Evolutionary conservation across 169 alveolate genomes (phyloP), one percentile per base, ranked within the genome.

Genomic region (Babesia ovis): DNA sequence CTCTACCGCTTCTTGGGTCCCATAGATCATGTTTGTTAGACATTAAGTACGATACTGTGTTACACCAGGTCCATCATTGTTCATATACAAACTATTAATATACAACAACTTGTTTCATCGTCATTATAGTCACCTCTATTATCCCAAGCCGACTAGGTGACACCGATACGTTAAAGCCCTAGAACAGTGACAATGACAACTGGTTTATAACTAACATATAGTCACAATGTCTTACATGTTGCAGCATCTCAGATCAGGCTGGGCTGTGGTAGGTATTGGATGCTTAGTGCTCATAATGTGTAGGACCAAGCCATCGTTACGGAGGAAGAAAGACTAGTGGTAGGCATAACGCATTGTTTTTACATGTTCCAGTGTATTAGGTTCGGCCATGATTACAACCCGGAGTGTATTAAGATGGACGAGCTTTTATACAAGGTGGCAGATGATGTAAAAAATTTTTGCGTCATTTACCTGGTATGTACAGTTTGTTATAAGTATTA

Each of bases 321-420:
- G 22, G 99, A 98, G 92, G 99, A 96, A 81, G 98, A 98, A 69
- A 89, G 97, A 61, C 92, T 98, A 20, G 99, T 98, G 43, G 86
- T 77, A 68, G 5, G 86, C 55, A 23, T 35, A 14, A 9, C 20
- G 16, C 12, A 14, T 1, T 83, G 84, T 25, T 22, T 58, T 59
- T 43, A 29, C 45, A 22, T 3, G 31, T 20, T 43, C 57, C 48
- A 89, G 93, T 93, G 97, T 51, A 95, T 97, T n/a, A 87, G 99
- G 64, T 98, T 98, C 74, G 99, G 99, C 25, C 98, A 96, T 59
- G 99, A 98, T 86, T 93, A 94, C 90, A 98, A 97, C 80, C 96
- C 98, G 25, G 95, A 93, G 68, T 98, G 99, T 68, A 97, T 98
- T 98, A 89, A 95, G 72, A 96, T 96, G 99, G 99, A 98, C 87